Conservation (phyloP, 169 alveolate species). For the Blepharisma undulans region DNA sequence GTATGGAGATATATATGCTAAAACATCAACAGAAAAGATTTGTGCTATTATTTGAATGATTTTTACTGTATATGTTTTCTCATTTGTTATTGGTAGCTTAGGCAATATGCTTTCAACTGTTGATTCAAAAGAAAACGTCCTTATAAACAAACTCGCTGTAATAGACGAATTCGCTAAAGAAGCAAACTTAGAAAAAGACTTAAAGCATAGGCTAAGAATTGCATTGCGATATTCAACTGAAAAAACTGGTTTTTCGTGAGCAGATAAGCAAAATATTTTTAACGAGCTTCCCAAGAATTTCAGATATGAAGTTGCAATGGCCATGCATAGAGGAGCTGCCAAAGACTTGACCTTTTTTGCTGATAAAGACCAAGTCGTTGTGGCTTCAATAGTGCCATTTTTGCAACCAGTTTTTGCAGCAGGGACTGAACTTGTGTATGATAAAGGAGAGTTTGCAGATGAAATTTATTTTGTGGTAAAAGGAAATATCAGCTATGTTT, state of each 20-base stretch:
- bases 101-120: slow-evolving; percentile 45
- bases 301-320: slow-evolving; percentile 52
- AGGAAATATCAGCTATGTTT: slow-evolving; percentile 41
- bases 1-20: slow-evolving; percentile 73
- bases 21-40: not conserved
- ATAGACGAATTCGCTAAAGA: slow-evolving; percentile 23
- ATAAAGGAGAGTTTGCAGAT: slow-evolving; percentile 49
- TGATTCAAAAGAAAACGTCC: slow-evolving; percentile 36
- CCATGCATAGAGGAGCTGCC: slow-evolving; percentile 51
- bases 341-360: slow-evolving; percentile 46
- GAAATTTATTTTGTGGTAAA: slow-evolving; percentile 55
- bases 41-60: slow-evolving; percentile 36
- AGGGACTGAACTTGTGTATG: slow-evolving; percentile 45
- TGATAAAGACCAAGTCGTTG: slow-evolving; percentile 42
- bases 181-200: slow-evolving; percentile 43
- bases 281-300: slow-evolving; percentile 61
- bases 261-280: slow-evolving; percentile 56
- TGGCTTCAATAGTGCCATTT: slow-evolving; percentile 51
- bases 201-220: slow-evolving; percentile 54
- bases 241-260: slow-evolving; percentile 42
- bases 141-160: slow-evolving; percentile 3
- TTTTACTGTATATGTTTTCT: slow-evolving; percentile 51
- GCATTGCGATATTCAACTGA: slow-evolving; percentile 51
- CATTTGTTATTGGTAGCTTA: slow-evolving; percentile 50
- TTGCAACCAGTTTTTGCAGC: slow-evolving; percentile 45